Conservation (phyloP, 2,329 filamentous ascomycete genomes). For the Cadophora malorum region DNA sequence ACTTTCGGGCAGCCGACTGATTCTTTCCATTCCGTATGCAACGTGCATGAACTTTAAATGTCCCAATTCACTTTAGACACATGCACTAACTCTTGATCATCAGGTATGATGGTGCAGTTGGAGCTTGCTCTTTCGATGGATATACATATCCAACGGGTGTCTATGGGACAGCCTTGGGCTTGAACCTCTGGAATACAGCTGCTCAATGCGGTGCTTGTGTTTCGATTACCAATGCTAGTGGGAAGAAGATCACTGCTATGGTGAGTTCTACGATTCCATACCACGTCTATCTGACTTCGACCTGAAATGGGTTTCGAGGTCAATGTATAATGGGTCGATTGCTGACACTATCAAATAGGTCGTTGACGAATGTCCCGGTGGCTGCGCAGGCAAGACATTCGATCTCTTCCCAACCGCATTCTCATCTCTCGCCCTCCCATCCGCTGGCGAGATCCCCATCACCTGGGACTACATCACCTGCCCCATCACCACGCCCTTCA, state of each 20-base stretch:
- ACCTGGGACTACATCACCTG: slow-evolving; percentile 21
- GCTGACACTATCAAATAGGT: background rate
- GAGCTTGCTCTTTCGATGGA: slow-evolving; percentile 19
- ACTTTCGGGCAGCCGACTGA: too few species aligned
- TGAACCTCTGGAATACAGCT: slow-evolving; percentile 13
- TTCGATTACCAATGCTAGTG: slow-evolving; percentile 16
- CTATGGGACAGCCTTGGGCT: slow-evolving; percentile 12
- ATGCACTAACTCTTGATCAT: too few species aligned
- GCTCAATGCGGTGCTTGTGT: slow-evolving; percentile 20
- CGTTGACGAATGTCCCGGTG: slow-evolving; percentile 20
- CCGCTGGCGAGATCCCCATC: slow-evolving; percentile 15
- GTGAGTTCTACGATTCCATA: background rate
- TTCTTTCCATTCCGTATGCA: too few species aligned
- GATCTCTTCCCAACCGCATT: slow-evolving; percentile 17
- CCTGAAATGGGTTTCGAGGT: background rate
- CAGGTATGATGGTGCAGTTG: slow-evolving; percentile 12
- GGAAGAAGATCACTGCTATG: slow-evolving; percentile 22
- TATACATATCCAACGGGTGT: slow-evolving; percentile 18
- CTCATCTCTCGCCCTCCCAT: background rate
- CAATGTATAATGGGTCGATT: background rate
- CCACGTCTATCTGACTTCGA: background rate
- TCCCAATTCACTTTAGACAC: too few species aligned
- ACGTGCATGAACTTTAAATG: too few species aligned
- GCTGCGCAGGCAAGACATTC: slow-evolving; percentile 21
- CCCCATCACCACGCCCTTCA: slow-evolving; percentile 19